phyloP scores from a whole-genome alignment of 495 filamentous ascomycete species.

The Articulospora tetracladia region DNA sequence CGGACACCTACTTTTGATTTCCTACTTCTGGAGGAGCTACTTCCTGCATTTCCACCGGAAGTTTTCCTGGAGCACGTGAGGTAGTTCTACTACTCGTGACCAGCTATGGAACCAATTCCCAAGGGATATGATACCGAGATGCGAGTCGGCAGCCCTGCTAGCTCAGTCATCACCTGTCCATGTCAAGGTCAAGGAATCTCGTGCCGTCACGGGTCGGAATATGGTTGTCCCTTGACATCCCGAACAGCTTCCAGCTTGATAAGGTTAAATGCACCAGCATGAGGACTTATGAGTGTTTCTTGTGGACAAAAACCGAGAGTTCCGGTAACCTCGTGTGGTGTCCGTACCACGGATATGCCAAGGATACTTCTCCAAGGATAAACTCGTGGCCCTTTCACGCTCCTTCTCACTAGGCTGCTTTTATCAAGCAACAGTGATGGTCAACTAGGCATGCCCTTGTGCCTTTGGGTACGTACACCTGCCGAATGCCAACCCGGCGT shows the following conservation, averaged over 20 bases:
- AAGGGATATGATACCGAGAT: conserved; percentile 2
- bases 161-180: neutral
- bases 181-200: neutral
- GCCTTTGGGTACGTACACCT: conserved; percentile 29
- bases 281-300: neutral
- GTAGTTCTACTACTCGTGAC: conserved; percentile 7
- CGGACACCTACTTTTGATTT: neutral
- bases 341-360: neutral
- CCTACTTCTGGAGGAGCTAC: neutral
- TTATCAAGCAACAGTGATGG: conserved; percentile 2
- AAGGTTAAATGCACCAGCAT: conserved; percentile 1
- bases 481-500: conserved; percentile 16
- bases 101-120: neutral
- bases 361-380: neutral
- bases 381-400: neutral
- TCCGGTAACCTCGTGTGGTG: neutral
- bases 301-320: neutral
- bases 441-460: conserved; percentile 21
- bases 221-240: neutral
- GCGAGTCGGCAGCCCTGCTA: conserved; percentile 12
- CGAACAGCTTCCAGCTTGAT: neutral
- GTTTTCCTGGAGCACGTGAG: neutral
- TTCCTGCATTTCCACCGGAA: neutral
- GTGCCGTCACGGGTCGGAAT: neutral
- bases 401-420: neutral